Base-by-base conservation (phyloP, 495 filamentous ascomycete genomes). In the Cercophora samala region DNA sequence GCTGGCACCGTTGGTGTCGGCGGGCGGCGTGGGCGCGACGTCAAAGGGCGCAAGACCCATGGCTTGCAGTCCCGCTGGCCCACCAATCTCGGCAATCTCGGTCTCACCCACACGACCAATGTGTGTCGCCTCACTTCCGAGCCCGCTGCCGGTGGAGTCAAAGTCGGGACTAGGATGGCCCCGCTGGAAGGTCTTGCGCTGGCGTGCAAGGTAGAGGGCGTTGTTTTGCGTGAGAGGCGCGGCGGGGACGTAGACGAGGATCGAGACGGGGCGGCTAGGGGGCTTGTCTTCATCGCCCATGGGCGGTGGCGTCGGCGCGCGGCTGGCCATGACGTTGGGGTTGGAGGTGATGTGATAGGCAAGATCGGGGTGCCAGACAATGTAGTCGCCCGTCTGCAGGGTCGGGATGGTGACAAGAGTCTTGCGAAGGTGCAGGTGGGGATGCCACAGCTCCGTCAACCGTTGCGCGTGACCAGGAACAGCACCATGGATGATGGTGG, bases 341-440 rank as follows among this genome's bases (percentile, higher is more conserved):
- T 77, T 78, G 64, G 76, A 70, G 58, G 79, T 79, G 75, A 83
- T 80, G 67, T 80, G 79, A 69, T 83, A 83, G 17, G 77, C 76
- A 62, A 77, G 86, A 67, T 97, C 93, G 64, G 91, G 93, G 77
- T 97, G 93, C 93, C 93, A 97, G 63, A 90, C 85, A 13, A 97
- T 92, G 78, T 91, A 96, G 77, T 97, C 93, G 58, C 93, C 93
- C 0, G 91, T 93, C 42, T 85, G 82, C 18, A 97, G 87, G 11
- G 82, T 83, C 5, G 93, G 93, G 1, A 94, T 82, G 60, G 91
- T 89, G 22, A 93, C 84, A 84, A 97, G 95, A 17, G 88, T 89
- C 46, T 82, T 80, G 56, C 86, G 78, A 11, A 97, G 85, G 55
- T 90, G 81, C 18, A 97, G 84, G 64, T 96, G 90, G 0, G 93